Evolutionary conservation across 495 filamentous ascomycete species (phyloP).

Genomic region (Penicillium crystallinum): DNA sequence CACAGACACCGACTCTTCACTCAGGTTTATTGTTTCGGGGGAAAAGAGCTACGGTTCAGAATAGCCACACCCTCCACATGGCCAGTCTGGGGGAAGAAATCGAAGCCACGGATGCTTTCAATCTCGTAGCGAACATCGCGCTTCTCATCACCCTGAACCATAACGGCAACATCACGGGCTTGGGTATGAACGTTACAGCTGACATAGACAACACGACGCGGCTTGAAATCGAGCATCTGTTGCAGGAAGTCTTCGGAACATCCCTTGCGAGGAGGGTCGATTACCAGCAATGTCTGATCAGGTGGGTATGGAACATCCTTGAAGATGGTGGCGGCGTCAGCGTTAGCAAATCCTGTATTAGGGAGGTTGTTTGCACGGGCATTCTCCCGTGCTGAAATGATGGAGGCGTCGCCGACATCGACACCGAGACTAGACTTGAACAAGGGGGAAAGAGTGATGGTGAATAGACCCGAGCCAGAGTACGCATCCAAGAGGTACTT

Average conservation of each 20-base stretch:
- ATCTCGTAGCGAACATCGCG: slow-evolving; percentile 66
- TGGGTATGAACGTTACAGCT: slow-evolving; percentile 98
- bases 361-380: slow-evolving; percentile 70
- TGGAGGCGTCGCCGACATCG: slow-evolving; percentile 66
- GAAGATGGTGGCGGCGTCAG: slow-evolving; percentile 81
- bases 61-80: slow-evolving; percentile 95
- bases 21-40: slow-evolving; percentile 5
- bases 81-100: slow-evolving; percentile 97
- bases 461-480: slow-evolving; percentile 95
- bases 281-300: slow-evolving; percentile 79
- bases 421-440: slow-evolving; percentile 68
- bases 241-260: slow-evolving; percentile 79
- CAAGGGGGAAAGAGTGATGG: slow-evolving; percentile 79
- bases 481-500: slow-evolving; percentile 94
- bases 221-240: slow-evolving; percentile 72
- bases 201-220: slow-evolving; percentile 81
- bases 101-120: slow-evolving; percentile 88
- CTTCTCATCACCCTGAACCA: slow-evolving; percentile 61
- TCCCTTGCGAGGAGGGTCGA: slow-evolving; percentile 93
- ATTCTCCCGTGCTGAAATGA: slow-evolving; percentile 69
- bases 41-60: slow-evolving; percentile 42
- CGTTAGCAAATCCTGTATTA: slow-evolving; percentile 71
- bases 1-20: neutral
- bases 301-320: slow-evolving; percentile 61
- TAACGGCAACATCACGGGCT: slow-evolving; percentile 80